phyloP scores from a whole-genome alignment of 208 protist genomes.

The Leishmania turanica region DNA sequence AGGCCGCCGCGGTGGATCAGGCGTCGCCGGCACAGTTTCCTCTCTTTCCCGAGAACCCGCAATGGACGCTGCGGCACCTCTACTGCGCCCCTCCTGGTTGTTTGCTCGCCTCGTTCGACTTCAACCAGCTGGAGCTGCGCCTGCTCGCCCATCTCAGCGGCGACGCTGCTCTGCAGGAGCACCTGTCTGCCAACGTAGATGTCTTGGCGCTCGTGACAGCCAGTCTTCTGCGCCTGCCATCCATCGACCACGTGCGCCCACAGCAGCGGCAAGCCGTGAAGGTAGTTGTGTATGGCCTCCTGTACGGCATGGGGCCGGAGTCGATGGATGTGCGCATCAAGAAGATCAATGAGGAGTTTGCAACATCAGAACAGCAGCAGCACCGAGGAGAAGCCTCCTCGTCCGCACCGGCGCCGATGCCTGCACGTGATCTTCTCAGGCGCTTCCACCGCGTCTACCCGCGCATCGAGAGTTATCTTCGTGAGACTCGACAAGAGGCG shows the following conservation, averaged over 20 bases:
- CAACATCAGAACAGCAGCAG: not conserved
- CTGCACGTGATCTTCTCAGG: slow-evolving; percentile 46
- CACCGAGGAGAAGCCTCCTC: not conserved
- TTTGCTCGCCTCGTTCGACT: slow-evolving; percentile 76
- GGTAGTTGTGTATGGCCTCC: slow-evolving; percentile 86
- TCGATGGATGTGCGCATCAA: slow-evolving; percentile 52
- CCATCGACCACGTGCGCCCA: slow-evolving; percentile 32
- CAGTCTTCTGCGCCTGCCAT: slow-evolving; percentile 36
- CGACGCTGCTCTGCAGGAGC: slow-evolving; percentile 52
- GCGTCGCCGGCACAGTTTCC: not conserved
- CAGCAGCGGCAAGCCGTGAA: slow-evolving; percentile 68
- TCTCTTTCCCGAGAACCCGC: slow-evolving; percentile 37
- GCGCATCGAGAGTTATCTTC: slow-evolving; percentile 55
- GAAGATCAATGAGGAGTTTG: slow-evolving; percentile 7
- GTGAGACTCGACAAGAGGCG: slow-evolving; percentile 41
- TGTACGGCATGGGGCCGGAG: slow-evolving; percentile 90
- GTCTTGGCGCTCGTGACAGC: slow-evolving; percentile 57
- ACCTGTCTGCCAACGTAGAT: slow-evolving; percentile 48
- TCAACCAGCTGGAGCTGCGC: slow-evolving; percentile 85
- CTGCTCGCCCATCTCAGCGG: slow-evolving; percentile 78
- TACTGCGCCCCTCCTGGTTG: slow-evolving; percentile 71
- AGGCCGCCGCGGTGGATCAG: not conserved
- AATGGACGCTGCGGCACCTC: slow-evolving; percentile 70
- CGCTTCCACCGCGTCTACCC: slow-evolving; percentile 71
- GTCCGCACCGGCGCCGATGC: not conserved